Conservation (phyloP, 208 protist species). For the Trypanosoma avium region DNA sequence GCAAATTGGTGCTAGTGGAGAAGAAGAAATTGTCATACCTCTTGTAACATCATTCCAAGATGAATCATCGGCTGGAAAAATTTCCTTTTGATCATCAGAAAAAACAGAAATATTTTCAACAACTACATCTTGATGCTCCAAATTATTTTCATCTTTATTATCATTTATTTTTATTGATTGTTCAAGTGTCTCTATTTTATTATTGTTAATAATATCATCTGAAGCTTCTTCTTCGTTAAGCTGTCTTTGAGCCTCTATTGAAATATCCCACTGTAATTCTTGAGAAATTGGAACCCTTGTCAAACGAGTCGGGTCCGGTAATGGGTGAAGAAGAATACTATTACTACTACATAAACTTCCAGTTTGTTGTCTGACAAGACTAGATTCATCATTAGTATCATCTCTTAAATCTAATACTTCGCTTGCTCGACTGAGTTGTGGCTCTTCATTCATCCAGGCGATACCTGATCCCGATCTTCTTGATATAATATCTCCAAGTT, state of each 20-base stretch:
- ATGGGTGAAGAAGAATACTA: neutral
- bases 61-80: neutral
- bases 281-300: neutral
- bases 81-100: conserved; percentile 2
- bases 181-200: neutral
- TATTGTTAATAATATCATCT: neutral
- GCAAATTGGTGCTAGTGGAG: neutral
- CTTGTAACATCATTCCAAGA: neutral
- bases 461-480: neutral
- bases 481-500: neutral
- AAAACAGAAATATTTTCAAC: conserved; percentile 17
- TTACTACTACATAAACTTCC: neutral
- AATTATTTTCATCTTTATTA: neutral
- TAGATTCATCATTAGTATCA: conserved; percentile 27
- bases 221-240: neutral
- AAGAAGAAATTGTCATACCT: neutral
- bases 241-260: neutral
- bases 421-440: neutral
- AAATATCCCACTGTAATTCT: neutral
- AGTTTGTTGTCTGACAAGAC: neutral
- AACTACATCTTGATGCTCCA: neutral
- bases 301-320: conserved; percentile 5
- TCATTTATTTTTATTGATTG: neutral
- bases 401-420: conserved; percentile 12
- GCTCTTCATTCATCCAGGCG: neutral